A percentile compares a stretch with the other conserved stretches of the same genome.
phyloP scores from a whole-genome alignment of 129 eudicot genomes.

The Centaurea solstitialis region DNA sequence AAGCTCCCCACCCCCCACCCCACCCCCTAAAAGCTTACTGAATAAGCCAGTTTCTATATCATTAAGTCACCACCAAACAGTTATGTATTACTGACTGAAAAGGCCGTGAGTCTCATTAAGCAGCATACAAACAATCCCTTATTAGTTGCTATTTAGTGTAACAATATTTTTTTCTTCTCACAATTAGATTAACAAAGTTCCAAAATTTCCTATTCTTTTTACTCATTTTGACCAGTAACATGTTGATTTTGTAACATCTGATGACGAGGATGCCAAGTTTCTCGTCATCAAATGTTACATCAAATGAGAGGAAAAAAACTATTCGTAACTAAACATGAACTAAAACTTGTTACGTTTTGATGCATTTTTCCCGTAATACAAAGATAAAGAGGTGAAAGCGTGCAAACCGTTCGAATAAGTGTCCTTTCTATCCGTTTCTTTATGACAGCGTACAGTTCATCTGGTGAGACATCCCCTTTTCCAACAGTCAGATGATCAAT shows the following conservation, averaged over 20 bases:
- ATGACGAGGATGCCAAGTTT: not conserved
- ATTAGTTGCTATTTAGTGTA: no score
- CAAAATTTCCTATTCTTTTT: not conserved
- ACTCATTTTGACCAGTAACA: not conserved
- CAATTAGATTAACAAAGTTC: not conserved
- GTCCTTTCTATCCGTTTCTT: constrained; percentile 92
- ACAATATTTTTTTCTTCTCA: not conserved
- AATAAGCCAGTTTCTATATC: no score
- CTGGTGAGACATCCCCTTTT: constrained; percentile 73
- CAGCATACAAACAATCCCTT: no score
- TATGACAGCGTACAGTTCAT: constrained; percentile 66
- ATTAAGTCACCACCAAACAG: no score
- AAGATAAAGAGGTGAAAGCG: not conserved
- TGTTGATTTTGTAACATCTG: not conserved
- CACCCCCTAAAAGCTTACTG: no score
- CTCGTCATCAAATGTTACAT: not conserved
- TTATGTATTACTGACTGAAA: no score
- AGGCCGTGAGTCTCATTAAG: no score
- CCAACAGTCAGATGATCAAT: constrained; percentile 63
- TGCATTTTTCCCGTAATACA: not conserved
- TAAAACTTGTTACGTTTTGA: not conserved
- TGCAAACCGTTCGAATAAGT: constrained; percentile 79
- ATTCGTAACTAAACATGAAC: not conserved
- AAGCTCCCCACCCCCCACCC: no score
- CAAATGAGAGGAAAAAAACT: not conserved